Evolutionary conservation across 1,139 yeast species (phyloP).

Genomic region (Saccharomyces uvarum): DNA sequence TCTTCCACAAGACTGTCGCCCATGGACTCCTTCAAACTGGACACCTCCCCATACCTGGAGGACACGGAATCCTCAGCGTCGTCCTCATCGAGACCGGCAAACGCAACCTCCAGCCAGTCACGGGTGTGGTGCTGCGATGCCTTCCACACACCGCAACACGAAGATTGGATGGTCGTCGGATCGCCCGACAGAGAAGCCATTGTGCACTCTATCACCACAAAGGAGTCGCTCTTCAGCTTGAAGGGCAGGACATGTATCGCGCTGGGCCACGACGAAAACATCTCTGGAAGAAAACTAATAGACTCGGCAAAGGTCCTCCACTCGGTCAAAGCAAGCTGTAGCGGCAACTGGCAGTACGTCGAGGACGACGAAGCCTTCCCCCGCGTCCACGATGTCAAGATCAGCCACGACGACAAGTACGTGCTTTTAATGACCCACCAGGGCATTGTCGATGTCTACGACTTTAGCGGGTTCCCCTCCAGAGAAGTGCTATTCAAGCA

Average conservation of each 20-base stretch:
- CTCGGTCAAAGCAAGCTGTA: neutral
- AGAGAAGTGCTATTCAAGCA: conserved; percentile 8
- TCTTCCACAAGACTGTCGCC: neutral
- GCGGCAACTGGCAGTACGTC: neutral
- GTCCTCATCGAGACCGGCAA: neutral
- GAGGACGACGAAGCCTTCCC: conserved; percentile 34
- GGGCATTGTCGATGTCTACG: conserved; percentile 38
- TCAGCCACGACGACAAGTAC: conserved; percentile 56
- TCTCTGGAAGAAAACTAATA: neutral
- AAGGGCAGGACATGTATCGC: conserved; percentile 23
- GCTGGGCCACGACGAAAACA: neutral
- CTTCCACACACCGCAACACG: conserved; percentile 40
- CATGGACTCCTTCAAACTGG: neutral
- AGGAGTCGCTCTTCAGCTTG: neutral
- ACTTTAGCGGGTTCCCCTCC: conserved; percentile 20
- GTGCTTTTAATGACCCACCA: conserved; percentile 60
- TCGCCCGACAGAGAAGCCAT: conserved; percentile 66
- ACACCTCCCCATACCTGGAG: neutral
- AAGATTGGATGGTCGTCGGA: conserved; percentile 57
- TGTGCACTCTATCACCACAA: neutral
- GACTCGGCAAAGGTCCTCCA: neutral
- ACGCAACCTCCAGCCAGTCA: conserved; percentile 15
- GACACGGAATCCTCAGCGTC: neutral
- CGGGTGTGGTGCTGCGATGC: conserved; percentile 67
- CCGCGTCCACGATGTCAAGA: conserved; percentile 62